These are phyloP conservation scores for Bimuria novae-zelandiae DNA, from an alignment of 2,329 filamentous ascomycete species.

Conservation along the genomic window DNA sequence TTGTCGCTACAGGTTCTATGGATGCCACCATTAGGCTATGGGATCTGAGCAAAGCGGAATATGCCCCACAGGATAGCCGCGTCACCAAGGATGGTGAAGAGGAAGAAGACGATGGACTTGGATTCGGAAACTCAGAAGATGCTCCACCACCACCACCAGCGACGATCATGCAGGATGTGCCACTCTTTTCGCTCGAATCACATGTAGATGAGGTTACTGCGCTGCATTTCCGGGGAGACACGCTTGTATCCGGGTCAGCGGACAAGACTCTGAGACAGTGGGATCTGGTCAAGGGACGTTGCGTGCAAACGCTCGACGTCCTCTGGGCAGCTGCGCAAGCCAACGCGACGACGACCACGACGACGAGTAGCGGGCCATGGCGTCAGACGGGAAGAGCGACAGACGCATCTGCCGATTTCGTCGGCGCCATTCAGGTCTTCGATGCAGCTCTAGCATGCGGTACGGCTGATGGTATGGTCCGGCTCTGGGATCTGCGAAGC, in stretches of 20 bases:
- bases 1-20: constrained; percentile 90
- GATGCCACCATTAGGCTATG: constrained; percentile 93
- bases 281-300: constrained; percentile 96
- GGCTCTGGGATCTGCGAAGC: constrained; percentile 93
- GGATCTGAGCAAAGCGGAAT: constrained; percentile 89
- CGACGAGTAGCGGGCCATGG: constrained; percentile 70
- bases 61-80: constrained; percentile 69
- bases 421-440: constrained; percentile 93
- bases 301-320: constrained; percentile 95
- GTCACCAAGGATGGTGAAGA: constrained; percentile 51
- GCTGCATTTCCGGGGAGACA: constrained; percentile 85
- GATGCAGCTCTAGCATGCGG: constrained; percentile 94
- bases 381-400: constrained; percentile 69
- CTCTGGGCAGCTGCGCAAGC: constrained; percentile 97
- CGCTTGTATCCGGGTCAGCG: constrained; percentile 90
- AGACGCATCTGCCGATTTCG: constrained; percentile 80
- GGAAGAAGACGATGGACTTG: constrained; percentile 62
- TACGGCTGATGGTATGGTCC: constrained; percentile 95
- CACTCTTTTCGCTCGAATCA: constrained; percentile 83
- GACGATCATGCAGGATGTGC: constrained; percentile 86
- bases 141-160: constrained; percentile 69
- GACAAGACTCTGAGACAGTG: constrained; percentile 98
- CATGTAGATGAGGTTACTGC: constrained; percentile 96
- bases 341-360: constrained; percentile 67
- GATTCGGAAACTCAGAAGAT: constrained; percentile 73